A percentile compares a stretch with the other conserved stretches of the same genome.
Evolutionary conservation across 2,329 filamentous ascomycete genomes (phyloP).

Genomic region (Epicoccum nigrum): DNA sequence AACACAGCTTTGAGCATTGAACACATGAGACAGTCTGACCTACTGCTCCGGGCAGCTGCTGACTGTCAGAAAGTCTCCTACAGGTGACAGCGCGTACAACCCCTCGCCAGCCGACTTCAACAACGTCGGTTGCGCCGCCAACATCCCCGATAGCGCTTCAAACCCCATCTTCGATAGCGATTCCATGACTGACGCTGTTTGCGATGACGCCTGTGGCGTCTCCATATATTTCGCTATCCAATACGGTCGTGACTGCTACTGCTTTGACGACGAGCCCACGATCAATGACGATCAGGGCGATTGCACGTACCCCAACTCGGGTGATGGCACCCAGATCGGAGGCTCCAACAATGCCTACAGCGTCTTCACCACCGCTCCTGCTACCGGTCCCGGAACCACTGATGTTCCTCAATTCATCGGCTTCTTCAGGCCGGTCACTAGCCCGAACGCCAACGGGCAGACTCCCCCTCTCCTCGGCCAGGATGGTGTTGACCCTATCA

Average conservation of each 20-base stretch:
- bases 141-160: not conserved
- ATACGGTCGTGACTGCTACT: conserved; percentile 1
- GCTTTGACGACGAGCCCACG: not conserved
- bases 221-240: not conserved
- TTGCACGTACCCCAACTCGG: not conserved
- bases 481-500: no score
- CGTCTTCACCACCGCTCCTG: not conserved
- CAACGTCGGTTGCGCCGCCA: not conserved
- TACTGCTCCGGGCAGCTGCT: conserved; percentile 21
- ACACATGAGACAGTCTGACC: conserved; percentile 18
- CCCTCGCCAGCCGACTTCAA: not conserved
- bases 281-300: not conserved
- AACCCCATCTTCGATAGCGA: not conserved
- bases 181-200: not conserved
- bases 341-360: not conserved
- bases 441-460: no score
- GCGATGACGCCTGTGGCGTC: not conserved
- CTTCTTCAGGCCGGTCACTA: no score
- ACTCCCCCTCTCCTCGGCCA: no score
- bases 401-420: not conserved
- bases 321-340: not conserved
- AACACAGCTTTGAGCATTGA: conserved; percentile 20
- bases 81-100: not conserved
- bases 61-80: conserved; percentile 11
- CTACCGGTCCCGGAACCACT: not conserved